Base-by-base conservation (phyloP, 345 rosid species). In the Ceriops tagal region DNA sequence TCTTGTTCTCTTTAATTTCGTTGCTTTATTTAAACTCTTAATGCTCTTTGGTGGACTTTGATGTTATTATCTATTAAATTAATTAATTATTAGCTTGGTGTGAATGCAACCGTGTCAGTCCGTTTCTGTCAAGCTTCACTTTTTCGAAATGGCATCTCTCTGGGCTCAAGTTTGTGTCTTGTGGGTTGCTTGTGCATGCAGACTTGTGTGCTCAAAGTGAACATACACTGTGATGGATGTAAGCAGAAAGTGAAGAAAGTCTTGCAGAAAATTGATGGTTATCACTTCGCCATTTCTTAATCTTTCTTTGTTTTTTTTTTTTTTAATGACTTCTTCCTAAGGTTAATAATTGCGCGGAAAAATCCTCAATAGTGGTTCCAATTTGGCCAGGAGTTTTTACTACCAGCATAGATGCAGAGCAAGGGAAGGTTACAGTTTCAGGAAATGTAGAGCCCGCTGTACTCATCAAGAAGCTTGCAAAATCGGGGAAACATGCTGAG, bases 161-260 rank as follows among this genome's bases (percentile, higher is more conserved):
- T 52, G 59, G 3, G 49, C 49, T 43, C 49, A 43, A 43, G 49
- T 43, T 39, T 21, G 13, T 2, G 0, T 11, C 4, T 6, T 10
- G 60, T 65, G 15, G 69, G 73, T 78, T 79, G 65, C 80, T 81
- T 76, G 66, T 69, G 59, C 79, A 75, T 91, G 96, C 88, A 93
- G 98, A 93, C 98, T 75, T 88, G 90, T 81, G 91, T 83, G 72
- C 93, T 93, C 6, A 91, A 89, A 84, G 96, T 93, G 83, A 93
- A 93, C 82, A 93, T 93, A 62, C 96, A 91, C 76, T 93, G 98
- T 71, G 97, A 91, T 83, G 98, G 98, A 3, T 93, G 98, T 72
- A 84, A 88, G 79, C 89, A 87, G 28, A 89, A 91, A 79, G 97
- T 93, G 74, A 89, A 91, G 90, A 91, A 91, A 85, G 84, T 89